Evolutionary conservation across 306 rosid species (phyloP).

Genomic region (Vigna trinervia): DNA sequence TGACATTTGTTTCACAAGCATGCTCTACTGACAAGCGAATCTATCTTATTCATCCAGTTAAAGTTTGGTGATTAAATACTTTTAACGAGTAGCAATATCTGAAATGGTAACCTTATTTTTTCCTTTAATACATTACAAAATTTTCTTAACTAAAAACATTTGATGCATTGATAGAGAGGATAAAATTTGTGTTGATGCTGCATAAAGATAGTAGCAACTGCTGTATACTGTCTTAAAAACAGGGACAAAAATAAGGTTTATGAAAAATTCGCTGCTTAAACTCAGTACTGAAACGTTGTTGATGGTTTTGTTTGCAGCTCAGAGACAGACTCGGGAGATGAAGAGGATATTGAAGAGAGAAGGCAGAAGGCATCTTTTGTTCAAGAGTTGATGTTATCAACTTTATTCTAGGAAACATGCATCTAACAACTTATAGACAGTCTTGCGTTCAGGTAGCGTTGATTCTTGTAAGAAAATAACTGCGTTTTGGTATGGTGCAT

Average conservation of each 20-base stretch:
- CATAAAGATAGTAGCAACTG: neutral
- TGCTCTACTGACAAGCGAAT: neutral
- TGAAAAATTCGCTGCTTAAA: constrained; percentile 16
- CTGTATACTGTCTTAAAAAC: constrained; percentile 6
- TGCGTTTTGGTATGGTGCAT: constrained; percentile 40
- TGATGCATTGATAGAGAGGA: neutral
- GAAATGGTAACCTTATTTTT: neutral
- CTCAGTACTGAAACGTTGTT: constrained; percentile 9
- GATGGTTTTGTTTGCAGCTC: constrained; percentile 58
- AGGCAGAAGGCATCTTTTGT: constrained; percentile 61
- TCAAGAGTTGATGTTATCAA: constrained; percentile 65
- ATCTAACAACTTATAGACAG: constrained; percentile 6
- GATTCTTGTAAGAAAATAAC: constrained; percentile 18
- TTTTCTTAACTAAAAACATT: neutral
- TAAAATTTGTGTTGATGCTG: neutral
- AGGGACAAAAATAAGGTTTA: neutral
- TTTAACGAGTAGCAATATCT: neutral
- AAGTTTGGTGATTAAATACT: neutral
- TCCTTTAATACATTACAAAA: neutral
- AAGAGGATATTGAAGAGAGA: constrained; percentile 60
- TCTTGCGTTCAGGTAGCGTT: constrained; percentile 34
- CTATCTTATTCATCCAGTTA: neutral
- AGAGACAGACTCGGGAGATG: constrained; percentile 43
- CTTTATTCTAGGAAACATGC: constrained; percentile 55
- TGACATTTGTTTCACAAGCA: neutral